phyloP scores from a whole-genome alignment of 1,284 basidiomycete species.

The Pyrrhoderma noxium region DNA sequence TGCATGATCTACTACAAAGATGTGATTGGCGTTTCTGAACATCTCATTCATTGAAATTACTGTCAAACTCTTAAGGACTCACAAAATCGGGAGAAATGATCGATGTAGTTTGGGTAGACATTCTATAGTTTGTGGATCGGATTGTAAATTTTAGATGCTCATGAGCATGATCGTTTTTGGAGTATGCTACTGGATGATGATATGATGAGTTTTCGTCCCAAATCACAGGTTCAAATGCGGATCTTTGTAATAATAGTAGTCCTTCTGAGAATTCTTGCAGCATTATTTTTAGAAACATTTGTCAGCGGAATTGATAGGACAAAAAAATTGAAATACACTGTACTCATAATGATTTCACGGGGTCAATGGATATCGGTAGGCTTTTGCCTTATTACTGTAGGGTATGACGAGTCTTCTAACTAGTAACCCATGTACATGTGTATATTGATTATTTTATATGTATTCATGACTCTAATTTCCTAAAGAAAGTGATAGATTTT shows the following conservation, averaged over 20 bases:
- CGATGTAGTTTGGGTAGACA: slow-evolving; percentile 40
- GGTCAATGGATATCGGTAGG: slow-evolving; percentile 67
- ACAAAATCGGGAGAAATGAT: too few relatives aligned
- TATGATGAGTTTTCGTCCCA: slow-evolving; percentile 73
- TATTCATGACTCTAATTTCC: not conserved
- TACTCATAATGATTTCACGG: slow-evolving; percentile 85
- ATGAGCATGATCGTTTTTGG: slow-evolving; percentile 79
- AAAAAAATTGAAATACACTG: slow-evolving; percentile 47
- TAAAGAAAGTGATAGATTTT: slow-evolving; percentile 29
- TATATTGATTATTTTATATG: not conserved
- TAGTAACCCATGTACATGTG: slow-evolving; percentile 42
- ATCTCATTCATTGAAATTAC: too few relatives aligned
- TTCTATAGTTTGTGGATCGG: slow-evolving; percentile 70
- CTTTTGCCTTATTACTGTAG: slow-evolving; percentile 57
- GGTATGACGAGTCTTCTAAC: slow-evolving; percentile 81
- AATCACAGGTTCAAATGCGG: slow-evolving; percentile 74
- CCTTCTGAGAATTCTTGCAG: slow-evolving; percentile 70
- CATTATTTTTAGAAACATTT: slow-evolving; percentile 80
- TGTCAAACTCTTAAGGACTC: too few relatives aligned
- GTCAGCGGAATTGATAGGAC: slow-evolving; percentile 53
- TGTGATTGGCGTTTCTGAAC: too few relatives aligned
- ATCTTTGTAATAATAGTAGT: slow-evolving; percentile 77
- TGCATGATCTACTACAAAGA: too few relatives aligned
- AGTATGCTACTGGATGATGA: slow-evolving; percentile 78
- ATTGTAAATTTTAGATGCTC: slow-evolving; percentile 62